Evolutionary conservation across 176 grass and related monocot genomes (phyloP).

Genomic region (Carex parvula): DNA sequence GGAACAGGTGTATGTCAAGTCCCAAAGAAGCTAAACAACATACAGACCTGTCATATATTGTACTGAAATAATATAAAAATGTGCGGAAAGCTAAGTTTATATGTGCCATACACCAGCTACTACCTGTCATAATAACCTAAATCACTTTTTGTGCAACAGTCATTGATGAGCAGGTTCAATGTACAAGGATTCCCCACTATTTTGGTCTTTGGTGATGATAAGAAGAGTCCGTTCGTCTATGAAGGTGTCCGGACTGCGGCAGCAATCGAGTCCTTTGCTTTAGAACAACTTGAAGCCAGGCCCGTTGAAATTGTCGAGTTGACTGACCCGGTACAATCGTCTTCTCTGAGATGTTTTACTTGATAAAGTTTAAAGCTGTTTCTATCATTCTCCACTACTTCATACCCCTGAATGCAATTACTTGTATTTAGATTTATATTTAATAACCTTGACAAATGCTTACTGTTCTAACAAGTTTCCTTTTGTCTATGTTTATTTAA

Average conservation of each 20-base stretch:
- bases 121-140: not conserved
- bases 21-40: not conserved
- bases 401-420: not conserved
- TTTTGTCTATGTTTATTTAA: not conserved
- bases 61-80: not conserved
- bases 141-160: conserved; percentile 38
- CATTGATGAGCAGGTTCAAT: conserved; percentile 97
- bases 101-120: not conserved
- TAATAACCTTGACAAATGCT: not conserved
- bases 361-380: not conserved
- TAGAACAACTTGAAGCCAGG: conserved; percentile 84
- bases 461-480: not conserved
- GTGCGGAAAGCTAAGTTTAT: not conserved
- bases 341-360: not conserved
- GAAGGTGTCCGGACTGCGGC: conserved; percentile 68
- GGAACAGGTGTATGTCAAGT: not conserved
- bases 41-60: not conserved
- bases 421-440: not conserved
- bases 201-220: conserved; percentile 94
- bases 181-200: conserved; percentile 98
- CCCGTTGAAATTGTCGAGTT: conserved; percentile 87
- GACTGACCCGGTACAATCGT: conserved; percentile 50
- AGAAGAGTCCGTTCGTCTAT: conserved; percentile 72
- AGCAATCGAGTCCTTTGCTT: conserved; percentile 76
- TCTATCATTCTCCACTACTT: not conserved